Base-by-base conservation (phyloP, 2,329 filamentous ascomycete species). In the Colletotrichum sp. region DNA sequence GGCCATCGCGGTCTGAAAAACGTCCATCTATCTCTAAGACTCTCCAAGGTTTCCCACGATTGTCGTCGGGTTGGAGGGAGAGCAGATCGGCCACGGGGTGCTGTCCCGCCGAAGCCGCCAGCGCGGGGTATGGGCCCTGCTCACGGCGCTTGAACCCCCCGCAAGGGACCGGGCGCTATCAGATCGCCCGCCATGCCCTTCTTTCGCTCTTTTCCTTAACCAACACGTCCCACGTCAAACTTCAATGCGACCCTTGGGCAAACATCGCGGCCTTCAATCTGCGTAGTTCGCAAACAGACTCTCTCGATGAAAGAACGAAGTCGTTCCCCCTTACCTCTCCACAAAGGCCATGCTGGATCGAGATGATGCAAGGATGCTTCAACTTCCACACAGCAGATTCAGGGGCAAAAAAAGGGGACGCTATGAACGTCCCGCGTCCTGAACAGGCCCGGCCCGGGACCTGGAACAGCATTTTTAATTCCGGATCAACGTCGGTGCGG, bases 401-500 rank as follows among this genome's bases (percentile, higher is more conserved):
- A 67, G 30, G 68, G 64, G 56, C 69, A 62, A 73, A 48, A 38
- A 30, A 43, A 24, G 10, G 16, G 15, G 38, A 38, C 70, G 70
- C 73, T 75, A 48, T 68, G 70, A 73, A 48, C 73, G 43, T 43
- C 56, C 62, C 38, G 73, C 56, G 73, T 64, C 64, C 69, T 60
- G 32, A 56, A 65, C 73, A 28, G 34, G 38, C 52, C 36, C 21
- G 38, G 56, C 55, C 66, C 30, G 52, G 36, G 18, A 43, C 38
- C 38, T 43, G 38, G 38, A 43, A 43, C 8, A 21, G 18, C 55
- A 36, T 8, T 36, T 21, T 60, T 62, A 48, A 15, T 58, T 62
- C 73, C 73, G 73, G 73, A 75, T 72, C 61, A 75, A 75, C 62
- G 56, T 75, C 71, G 73, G 73, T 28, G 73, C 73, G 73, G 56